phyloP scores from a whole-genome alignment of 164 flowering plant genomes.

The Paratinospora sagittata region DNA sequence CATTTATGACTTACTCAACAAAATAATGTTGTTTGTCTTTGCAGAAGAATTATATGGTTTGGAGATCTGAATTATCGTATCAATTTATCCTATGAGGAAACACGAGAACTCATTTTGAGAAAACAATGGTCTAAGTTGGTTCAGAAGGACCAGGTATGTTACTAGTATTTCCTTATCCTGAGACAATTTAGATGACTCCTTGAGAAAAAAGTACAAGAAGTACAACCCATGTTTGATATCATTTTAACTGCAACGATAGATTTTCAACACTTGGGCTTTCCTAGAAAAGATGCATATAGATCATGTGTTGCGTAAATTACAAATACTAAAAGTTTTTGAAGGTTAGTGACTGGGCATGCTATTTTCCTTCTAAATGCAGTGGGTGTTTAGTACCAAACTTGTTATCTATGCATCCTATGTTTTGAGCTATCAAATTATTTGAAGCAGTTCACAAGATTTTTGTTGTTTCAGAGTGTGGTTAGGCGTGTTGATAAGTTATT shows the following conservation, averaged over 20 bases:
- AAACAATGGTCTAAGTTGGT: slow-evolving; percentile 62
- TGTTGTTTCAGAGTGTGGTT: too few relatives aligned
- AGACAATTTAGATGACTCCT: background rate
- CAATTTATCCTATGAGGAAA: slow-evolving; percentile 64
- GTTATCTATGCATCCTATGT: too few relatives aligned
- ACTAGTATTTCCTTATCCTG: background rate
- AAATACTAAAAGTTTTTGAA: too few relatives aligned
- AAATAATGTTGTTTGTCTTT: slow-evolving; percentile 11
- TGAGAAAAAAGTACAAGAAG: background rate
- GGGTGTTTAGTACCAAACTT: too few relatives aligned
- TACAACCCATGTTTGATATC: background rate
- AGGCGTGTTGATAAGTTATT: too few relatives aligned
- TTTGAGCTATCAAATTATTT: too few relatives aligned
- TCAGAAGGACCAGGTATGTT: slow-evolving; percentile 79
- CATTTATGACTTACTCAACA: background rate
- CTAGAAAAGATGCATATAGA: too few relatives aligned
- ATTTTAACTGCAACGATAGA: background rate
- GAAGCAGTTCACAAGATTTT: too few relatives aligned
- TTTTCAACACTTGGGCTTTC: too few relatives aligned
- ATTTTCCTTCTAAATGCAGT: too few relatives aligned
- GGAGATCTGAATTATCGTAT: slow-evolving; percentile 93
- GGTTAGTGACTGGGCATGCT: too few relatives aligned
- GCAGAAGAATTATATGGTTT: slow-evolving; percentile 87
- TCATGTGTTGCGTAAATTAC: too few relatives aligned
- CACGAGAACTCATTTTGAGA: slow-evolving; percentile 58